Percentiles rank a stretch among this genome's conserved stretches.
phyloP scores from a whole-genome alignment of 2,329 filamentous ascomycete genomes.

The Botryosphaeria dothidea region DNA sequence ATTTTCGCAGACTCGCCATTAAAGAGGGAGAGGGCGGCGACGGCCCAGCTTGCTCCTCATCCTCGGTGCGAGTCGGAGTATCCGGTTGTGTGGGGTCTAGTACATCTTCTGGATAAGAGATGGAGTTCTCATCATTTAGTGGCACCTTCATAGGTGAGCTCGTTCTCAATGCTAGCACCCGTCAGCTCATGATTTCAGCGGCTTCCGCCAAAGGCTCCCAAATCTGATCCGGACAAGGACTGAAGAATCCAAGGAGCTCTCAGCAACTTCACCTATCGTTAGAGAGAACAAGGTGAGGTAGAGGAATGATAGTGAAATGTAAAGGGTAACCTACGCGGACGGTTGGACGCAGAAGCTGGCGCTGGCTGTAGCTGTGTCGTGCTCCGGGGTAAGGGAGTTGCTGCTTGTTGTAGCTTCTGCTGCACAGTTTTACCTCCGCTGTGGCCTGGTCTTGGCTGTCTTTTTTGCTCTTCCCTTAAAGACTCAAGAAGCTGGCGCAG shows the following conservation, averaged over 20 bases:
- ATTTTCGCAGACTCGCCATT: neutral
- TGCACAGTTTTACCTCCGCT: neutral
- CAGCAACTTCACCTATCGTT: too few relatives aligned
- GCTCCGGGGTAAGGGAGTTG: neutral
- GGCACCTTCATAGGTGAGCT: neutral
- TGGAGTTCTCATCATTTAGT: neutral
- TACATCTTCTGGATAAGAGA: neutral
- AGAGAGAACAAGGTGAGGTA: neutral
- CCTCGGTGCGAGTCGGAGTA: neutral
- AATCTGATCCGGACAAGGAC: neutral
- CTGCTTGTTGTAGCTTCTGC: neutral
- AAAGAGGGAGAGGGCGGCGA: neutral
- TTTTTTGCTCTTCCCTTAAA: neutral
- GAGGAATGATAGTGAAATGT: neutral
- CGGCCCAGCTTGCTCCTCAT: neutral
- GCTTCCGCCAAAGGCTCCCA: too few relatives aligned
- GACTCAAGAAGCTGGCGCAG: conserved; percentile 24
- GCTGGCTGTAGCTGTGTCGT: neutral
- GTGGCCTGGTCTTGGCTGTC: neutral
- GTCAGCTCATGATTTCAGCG: neutral
- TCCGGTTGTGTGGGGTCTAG: neutral
- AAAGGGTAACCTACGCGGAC: neutral
- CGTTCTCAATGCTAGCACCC: neutral
- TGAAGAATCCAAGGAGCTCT: neutral
- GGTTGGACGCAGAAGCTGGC: neutral